Percentiles rank a stretch among this genome's conserved stretches.
phyloP scores from a whole-genome alignment of 371 early-diverging fungal genomes.

The Chytridiales sp. region DNA sequence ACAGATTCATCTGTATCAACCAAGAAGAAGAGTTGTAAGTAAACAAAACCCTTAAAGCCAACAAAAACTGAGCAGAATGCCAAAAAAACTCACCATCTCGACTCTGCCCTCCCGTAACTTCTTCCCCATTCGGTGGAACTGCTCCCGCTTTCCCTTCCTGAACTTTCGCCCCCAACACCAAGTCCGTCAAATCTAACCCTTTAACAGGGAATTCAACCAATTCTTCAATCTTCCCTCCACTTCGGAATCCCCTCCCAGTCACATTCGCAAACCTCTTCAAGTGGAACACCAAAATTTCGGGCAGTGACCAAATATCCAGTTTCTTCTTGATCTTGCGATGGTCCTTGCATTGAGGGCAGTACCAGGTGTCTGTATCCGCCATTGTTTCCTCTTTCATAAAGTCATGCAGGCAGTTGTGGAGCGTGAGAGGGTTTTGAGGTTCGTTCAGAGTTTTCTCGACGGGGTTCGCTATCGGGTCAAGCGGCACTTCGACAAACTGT shows the following conservation, averaged over 20 bases:
- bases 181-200: conserved; percentile 58
- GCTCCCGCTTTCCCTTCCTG: too few species aligned
- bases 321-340: conserved; percentile 78
- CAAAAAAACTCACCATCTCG: too few species aligned
- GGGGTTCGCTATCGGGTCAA: too few species aligned
- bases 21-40: too few species aligned
- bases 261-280: conserved; percentile 84
- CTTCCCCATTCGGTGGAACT: too few species aligned
- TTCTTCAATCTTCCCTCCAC: conserved; percentile 74
- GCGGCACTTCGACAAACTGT: too few species aligned
- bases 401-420: conserved; percentile 73
- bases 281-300: conserved; percentile 83
- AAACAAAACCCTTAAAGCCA: neutral
- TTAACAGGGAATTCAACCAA: conserved; percentile 49
- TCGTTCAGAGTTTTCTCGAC: too few species aligned
- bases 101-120: too few species aligned
- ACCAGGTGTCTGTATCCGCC: conserved; percentile 75
- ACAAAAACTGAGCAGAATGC: neutral
- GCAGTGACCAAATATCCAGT: conserved; percentile 77
- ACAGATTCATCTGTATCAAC: too few species aligned
- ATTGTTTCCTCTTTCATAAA: conserved; percentile 80
- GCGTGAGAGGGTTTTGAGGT: conserved; percentile 48
- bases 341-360: conserved; percentile 77
- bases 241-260: conserved; percentile 53
- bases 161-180: conserved; percentile 53